Evolutionary conservation across 805 yeast species (phyloP).

Genomic region (Yarrowia yakushimensis): DNA sequence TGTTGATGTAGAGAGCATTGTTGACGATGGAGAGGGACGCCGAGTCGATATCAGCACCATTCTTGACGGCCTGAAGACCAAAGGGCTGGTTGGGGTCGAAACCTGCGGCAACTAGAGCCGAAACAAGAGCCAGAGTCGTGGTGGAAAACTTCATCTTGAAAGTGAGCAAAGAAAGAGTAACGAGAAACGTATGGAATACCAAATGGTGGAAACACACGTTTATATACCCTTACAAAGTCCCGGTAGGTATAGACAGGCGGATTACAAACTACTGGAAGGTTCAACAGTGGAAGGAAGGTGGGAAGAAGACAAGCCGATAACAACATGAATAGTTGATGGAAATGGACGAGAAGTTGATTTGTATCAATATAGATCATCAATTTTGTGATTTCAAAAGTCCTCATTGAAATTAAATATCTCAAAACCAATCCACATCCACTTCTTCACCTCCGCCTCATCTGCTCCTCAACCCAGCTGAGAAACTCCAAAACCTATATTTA

Average conservation of each 20-base stretch:
- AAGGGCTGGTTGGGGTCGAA: conserved; percentile 8
- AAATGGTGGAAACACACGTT: neutral
- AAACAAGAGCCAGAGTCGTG: neutral
- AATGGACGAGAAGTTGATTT: neutral
- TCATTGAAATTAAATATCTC: no score
- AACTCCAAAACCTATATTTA: neutral
- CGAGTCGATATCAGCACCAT: neutral
- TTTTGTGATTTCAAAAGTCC: no score
- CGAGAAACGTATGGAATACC: neutral
- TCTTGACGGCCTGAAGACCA: conserved; percentile 4
- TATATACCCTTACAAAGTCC: neutral
- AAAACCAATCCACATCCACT: neutral
- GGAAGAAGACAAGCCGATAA: neutral
- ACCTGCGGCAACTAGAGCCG: conserved; percentile 2
- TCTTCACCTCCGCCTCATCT: neutral
- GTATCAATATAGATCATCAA: no score
- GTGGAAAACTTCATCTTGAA: neutral
- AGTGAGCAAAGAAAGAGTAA: neutral
- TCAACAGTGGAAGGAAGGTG: neutral
- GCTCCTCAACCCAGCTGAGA: neutral
- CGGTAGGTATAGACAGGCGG: neutral
- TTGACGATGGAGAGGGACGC: neutral
- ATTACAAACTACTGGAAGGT: neutral
- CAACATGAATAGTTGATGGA: neutral
- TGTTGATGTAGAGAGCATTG: neutral